Percentiles rank a stretch among this genome's conserved stretches.
These are phyloP conservation scores for Lippia alba DNA, from an alignment of 305 asterid species.

Conservation along the genomic window DNA sequence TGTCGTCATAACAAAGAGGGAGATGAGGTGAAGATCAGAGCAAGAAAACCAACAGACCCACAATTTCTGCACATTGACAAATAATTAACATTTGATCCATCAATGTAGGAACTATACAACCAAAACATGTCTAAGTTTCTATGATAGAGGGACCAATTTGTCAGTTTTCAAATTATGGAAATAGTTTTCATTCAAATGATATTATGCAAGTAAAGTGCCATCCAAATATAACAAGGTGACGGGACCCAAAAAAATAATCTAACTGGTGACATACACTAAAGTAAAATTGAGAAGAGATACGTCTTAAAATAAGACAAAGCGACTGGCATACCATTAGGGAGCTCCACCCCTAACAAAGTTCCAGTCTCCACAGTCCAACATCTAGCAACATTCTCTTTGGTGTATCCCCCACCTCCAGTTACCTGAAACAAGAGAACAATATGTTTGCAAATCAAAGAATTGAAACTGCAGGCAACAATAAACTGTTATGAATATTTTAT, in stretches of 20 bases:
- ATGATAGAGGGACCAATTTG: constrained; percentile 10
- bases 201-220: not conserved
- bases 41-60: constrained; percentile 1
- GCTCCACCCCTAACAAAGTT: constrained; percentile 80
- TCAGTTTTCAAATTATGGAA: not conserved
- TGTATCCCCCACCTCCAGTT: constrained; percentile 99
- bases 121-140: constrained; percentile 7
- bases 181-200: not conserved
- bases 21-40: not conserved
- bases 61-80: not conserved
- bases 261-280: constrained; percentile 1
- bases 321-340: constrained; percentile 70
- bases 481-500: constrained; percentile 22
- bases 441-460: constrained; percentile 20
- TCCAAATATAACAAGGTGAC: constrained; percentile 18
- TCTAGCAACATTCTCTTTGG: constrained; percentile 98
- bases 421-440: constrained; percentile 57
- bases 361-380: constrained; percentile 99
- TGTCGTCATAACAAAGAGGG: not conserved
- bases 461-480: not conserved
- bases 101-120: constrained; percentile 16
- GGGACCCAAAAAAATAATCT: not conserved
- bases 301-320: constrained; percentile 11
- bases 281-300: constrained; percentile 8
- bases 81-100: constrained; percentile 13